Evolutionary conservation across 163 green algal genomes (phyloP), one percentile per base, ranked within the genome.

Genomic region (Scenedesmus sp.): DNA sequence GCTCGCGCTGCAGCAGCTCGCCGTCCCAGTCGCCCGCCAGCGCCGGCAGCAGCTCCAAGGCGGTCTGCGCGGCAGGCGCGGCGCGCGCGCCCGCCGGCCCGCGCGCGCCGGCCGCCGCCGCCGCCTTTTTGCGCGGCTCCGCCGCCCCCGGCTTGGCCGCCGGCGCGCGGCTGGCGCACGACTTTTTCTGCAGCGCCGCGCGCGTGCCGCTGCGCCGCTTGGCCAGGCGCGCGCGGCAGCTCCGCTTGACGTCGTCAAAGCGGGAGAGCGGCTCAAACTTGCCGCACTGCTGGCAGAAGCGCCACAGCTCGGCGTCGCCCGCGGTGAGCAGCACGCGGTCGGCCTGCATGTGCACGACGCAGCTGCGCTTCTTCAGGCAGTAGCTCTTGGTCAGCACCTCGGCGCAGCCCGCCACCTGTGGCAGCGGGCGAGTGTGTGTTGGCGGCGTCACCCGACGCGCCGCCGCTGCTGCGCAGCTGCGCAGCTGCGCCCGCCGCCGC

Each of bases 151-250:
- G n/a, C n/a, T n/a, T n/a, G n/a, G n/a, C n/a, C n/a, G n/a, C n/a
- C n/a, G n/a, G n/a, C 6, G 22, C 20, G 6, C 2, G 33, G 15
- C 17, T 39, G 22, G 13, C 24, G 51, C 67, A 65, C 33, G 22
- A 28, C 11, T 63, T 76, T 17, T 76, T 76, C 4, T 14, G 20
- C 14, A 65, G n/a, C 29, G 26, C 3, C 6, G 51, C 29, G 7
- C 67, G 50, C 4, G 33, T 65, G 67, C 67, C 67, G n/a, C 51
- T 54, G n/a, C 67, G 51, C 2, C 67, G 36, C 67, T 76, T 76
- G 31, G 67, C 67, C 1, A 76, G 67, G 51, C 67, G 50, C 3
- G 36, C 48, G 17, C 67, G 67, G 50, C 67, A 76, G 50, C 67
- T 76, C 67, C 29, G 17, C 33, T 26, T 33, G 56, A 1, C 56